Base-by-base conservation (phyloP, 768 basidiomycete species). In the Boletus subcaerulescens region DNA sequence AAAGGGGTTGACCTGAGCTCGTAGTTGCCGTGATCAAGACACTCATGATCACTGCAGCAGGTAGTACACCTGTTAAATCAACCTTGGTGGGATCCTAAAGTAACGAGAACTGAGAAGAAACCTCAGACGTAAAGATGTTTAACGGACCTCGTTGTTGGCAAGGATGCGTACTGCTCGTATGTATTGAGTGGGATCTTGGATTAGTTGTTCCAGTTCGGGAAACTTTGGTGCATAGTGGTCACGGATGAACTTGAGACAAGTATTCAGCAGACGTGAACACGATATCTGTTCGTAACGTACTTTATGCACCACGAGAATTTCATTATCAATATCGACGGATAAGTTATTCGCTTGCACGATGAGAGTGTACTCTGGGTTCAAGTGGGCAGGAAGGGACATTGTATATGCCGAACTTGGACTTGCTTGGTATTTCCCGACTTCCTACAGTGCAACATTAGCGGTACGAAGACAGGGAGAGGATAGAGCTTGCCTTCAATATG, bases 281-380 rank as follows among this genome's bases (percentile, higher is more conserved):
- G n/a, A 49, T 26, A 39, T 44, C 33, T 51, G 15, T 35, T 48
- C 33, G 26, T 38, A 14, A 66, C 73, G 59, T 62, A 82, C 93
- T 80, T 99, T 99, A 76, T 99, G 93, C 1, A 99, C 95, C 32
- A 99, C 80, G 35, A 99, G 78, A 51, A 98, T 92, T 71, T 99
- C 97, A 63, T 99, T 99, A 73, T 99, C 97, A 6, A 98, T 86
- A 64, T 99, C 97, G 41, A 99, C 97, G 2, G 94, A 93, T 54
- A 98, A 77, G 72, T 99, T 99, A 76, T 99, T 99, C 24, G 97
- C 93, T 62, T 93, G 87, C 5, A 99, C 97, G 64, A 98, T 98
- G 57, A 98, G 78, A 58, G 87, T 85, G 75, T 99, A 99, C 72
- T 99, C 97, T 1, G 93, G 91, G 67, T 96, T 95, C 57, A 93